These are phyloP conservation scores for Talaromyces rugulosus DNA, from an alignment of 2,329 filamentous ascomycete species.

Conservation along the genomic window DNA sequence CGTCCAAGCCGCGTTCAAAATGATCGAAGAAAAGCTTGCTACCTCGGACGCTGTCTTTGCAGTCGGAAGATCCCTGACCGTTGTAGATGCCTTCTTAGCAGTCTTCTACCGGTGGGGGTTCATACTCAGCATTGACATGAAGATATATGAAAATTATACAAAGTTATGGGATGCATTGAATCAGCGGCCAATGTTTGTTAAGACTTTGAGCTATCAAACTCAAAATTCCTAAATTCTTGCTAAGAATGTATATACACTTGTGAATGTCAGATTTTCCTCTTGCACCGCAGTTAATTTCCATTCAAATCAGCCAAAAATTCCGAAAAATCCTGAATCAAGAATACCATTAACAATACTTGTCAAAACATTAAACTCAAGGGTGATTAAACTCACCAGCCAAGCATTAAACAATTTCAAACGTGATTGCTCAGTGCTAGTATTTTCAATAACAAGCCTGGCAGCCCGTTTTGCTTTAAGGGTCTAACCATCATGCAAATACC, in stretches of 20 bases:
- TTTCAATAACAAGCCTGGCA: background rate
- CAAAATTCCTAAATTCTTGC: background rate
- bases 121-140: slow-evolving; percentile 17
- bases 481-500: background rate
- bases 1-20: background rate
- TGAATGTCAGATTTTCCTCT: background rate
- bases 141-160: background rate
- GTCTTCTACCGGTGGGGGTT: slow-evolving; percentile 30
- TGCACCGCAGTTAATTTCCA: background rate
- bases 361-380: too few species aligned
- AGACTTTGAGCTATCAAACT: background rate
- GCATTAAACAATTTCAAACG: background rate
- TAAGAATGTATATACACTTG: background rate
- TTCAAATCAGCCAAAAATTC: background rate
- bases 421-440: background rate
- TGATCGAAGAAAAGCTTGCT: background rate
- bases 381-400: background rate
- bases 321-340: background rate
- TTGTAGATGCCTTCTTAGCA: slow-evolving; percentile 31
- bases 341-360: too few species aligned
- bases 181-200: background rate
- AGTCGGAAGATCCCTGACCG: slow-evolving; percentile 28
- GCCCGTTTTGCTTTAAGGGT: background rate
- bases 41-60: background rate
- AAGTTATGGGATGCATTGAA: background rate